Base-by-base conservation (phyloP, 163 green algal species). In the Scenedesmus sp. region DNA sequence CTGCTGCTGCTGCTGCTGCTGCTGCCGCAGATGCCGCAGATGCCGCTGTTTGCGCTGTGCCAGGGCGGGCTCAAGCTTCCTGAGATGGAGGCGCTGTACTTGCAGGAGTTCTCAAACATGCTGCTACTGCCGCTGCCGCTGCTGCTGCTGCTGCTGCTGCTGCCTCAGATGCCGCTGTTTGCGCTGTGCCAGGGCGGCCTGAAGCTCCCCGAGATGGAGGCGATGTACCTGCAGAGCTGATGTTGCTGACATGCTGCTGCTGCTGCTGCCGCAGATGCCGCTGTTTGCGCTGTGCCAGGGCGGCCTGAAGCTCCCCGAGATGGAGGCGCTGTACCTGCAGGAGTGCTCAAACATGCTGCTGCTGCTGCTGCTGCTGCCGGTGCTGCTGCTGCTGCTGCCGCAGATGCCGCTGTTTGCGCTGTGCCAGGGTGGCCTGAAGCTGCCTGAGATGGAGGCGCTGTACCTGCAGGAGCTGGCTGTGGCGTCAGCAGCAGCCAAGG, bases 331-430 rank as follows among this genome's bases (percentile, higher is more conserved):
- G 54, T 96, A 96, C 88, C 62, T 95, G 62, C 62, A 23, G 9
- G 10, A 70, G 2, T 70, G 62, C 62, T 70, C 18, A 5, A 5
- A 5, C 9, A 23, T 5, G 2, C 62, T 23, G 12, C 62, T 15
- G 18, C 18, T 54, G 74, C 4, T 15, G 20, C 74, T 82, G n/a
- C 5, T 13, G 74, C n/a, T 82, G 74, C 74, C 20, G 13, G n/a
- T 82, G 18, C 18, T 52, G 10, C 56, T 34, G 70, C 13, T 26
- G 70, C 70, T 34, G 76, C 26, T 20, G 66, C 16, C 92, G 10
- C 94, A 96, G 91, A 93, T 96, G 91, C 94, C 94, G 9, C 88
- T 96, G 23, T 95, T 96, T 57, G 90, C 93, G 73, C 88, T 96
- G 54, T 95, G 92, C 88, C 91, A 93, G 76, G 94, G 92, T 23